Evolutionary conservation across 208 protist genomes (phyloP).

Genomic region (Trypanosoma mega): DNA sequence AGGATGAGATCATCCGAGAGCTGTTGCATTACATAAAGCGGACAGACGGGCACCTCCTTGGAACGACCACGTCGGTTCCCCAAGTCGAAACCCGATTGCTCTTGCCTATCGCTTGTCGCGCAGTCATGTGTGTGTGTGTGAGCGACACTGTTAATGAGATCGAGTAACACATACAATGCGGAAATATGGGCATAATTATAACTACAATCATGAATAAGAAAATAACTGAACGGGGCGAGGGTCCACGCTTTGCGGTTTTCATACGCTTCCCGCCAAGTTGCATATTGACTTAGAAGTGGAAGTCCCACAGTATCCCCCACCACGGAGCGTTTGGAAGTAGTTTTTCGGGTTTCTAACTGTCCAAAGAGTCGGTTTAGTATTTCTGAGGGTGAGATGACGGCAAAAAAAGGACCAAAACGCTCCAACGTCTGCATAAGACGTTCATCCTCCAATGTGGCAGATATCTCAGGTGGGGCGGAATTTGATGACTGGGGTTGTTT

Average conservation of each 20-base stretch:
- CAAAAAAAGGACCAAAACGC: slow-evolving; percentile 82
- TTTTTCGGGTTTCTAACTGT: slow-evolving; percentile 32
- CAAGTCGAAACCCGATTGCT: slow-evolving; percentile 19
- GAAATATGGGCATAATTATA: slow-evolving; percentile 83
- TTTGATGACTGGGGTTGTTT: background rate
- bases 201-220: slow-evolving; percentile 77
- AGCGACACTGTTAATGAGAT: slow-evolving; percentile 43
- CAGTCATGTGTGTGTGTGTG: slow-evolving; percentile 61
- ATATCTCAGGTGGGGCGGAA: background rate
- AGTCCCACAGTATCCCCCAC: slow-evolving; percentile 58
- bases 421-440: slow-evolving; percentile 54
- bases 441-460: slow-evolving; percentile 13
- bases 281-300: slow-evolving; percentile 81
- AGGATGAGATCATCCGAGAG: slow-evolving; percentile 76
- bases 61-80: background rate
- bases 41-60: slow-evolving; percentile 40
- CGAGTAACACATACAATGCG: slow-evolving; percentile 67
- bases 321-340: slow-evolving; percentile 28
- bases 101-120: slow-evolving; percentile 24
- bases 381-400: slow-evolving; percentile 58
- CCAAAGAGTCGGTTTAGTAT: slow-evolving; percentile 40
- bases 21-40: slow-evolving; percentile 67
- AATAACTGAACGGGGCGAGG: slow-evolving; percentile 76
- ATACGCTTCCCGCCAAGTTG: slow-evolving; percentile 82
- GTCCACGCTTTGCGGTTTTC: slow-evolving; percentile 69